Conservation (phyloP, 331 rosid genomes). For the Prunus yedoensis region DNA sequence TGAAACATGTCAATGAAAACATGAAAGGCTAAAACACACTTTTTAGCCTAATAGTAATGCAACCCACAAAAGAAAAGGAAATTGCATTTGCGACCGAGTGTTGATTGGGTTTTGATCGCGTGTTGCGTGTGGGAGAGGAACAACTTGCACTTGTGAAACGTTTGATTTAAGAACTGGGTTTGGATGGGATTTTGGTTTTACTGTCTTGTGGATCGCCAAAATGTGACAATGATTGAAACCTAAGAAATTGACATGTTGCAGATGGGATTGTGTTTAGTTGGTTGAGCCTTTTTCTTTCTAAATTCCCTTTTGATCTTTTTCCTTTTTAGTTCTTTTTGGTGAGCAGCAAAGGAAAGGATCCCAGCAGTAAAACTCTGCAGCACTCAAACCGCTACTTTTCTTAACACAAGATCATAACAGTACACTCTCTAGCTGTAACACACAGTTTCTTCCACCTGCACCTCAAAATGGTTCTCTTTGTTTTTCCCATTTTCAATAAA, state of each 20-base stretch:
- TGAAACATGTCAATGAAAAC: constrained; percentile 1
- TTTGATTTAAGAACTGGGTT: too few species aligned
- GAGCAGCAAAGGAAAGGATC: neutral
- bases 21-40: neutral
- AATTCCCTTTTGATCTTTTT: neutral
- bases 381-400: neutral
- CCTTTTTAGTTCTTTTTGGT: neutral
- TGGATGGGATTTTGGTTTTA: too few species aligned
- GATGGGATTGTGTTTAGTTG: neutral
- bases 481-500: neutral
- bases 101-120: too few species aligned
- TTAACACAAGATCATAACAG: neutral
- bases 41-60: too few species aligned
- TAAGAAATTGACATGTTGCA: neutral
- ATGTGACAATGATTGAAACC: neutral
- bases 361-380: neutral
- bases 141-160: too few species aligned
- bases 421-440: neutral
- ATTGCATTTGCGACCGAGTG: too few species aligned
- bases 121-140: too few species aligned
- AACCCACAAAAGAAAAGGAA: too few species aligned
- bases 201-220: too few species aligned
- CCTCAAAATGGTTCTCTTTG: neutral
- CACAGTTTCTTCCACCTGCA: too few species aligned
- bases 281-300: neutral